Percentiles rank a stretch among this genome's conserved stretches.
phyloP scores from a whole-genome alignment of 225 moss, liverwort and hornwort species.

The Polytrichum commune region DNA sequence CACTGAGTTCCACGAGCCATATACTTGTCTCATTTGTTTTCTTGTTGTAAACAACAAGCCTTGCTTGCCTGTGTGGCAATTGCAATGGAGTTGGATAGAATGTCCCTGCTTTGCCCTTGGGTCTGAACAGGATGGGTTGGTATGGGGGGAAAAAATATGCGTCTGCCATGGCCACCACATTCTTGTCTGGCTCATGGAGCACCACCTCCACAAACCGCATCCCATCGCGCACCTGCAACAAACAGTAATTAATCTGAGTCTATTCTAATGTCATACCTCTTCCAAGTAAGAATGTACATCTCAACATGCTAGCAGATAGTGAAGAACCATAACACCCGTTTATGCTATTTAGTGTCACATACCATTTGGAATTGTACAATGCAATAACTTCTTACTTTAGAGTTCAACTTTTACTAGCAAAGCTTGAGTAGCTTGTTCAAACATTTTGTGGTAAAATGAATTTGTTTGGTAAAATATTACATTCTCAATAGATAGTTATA shows the following conservation, averaged over 20 bases:
- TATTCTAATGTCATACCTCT: too few species aligned
- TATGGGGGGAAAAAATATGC: slow-evolving; percentile 78
- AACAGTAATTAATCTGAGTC: neutral
- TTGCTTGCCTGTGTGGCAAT: slow-evolving; percentile 69
- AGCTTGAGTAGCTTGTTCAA: too few species aligned
- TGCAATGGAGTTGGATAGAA: slow-evolving; percentile 46
- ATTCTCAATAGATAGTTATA: too few species aligned
- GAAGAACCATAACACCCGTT: too few species aligned
- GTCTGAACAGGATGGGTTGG: slow-evolving; percentile 53
- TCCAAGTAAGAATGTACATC: too few species aligned
- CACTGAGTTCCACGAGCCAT: slow-evolving; percentile 70
- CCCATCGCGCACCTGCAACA: slow-evolving; percentile 63
- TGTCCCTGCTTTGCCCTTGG: slow-evolving; percentile 54
- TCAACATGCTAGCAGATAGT: too few species aligned
- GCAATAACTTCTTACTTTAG: too few species aligned
- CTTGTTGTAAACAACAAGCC: slow-evolving; percentile 71
- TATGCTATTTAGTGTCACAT: too few species aligned
- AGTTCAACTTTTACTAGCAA: too few species aligned
- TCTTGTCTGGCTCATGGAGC: slow-evolving; percentile 74
- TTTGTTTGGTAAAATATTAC: too few species aligned
- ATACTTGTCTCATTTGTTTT: slow-evolving; percentile 70
- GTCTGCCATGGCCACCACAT: slow-evolving; percentile 72
- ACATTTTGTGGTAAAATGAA: too few species aligned
- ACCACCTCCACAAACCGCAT: slow-evolving; percentile 85
- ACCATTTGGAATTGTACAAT: too few species aligned